Evolutionary conservation across 805 yeast genomes (phyloP).

Genomic region (Suhomyces xylopsoci): DNA sequence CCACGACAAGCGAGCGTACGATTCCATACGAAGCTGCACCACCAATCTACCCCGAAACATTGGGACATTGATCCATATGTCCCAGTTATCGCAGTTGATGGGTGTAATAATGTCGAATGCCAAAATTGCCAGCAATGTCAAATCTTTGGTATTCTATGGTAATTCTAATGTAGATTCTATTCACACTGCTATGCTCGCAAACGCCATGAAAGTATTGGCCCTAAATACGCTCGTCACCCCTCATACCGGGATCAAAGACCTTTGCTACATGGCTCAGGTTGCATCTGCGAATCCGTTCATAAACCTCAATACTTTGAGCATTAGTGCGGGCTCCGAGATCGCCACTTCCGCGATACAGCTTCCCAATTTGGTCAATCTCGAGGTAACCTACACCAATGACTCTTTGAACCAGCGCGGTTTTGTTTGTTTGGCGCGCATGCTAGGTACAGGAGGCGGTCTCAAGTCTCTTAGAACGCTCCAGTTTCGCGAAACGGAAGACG

Average conservation of each 20-base stretch:
- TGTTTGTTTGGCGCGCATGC: conserved; percentile 7
- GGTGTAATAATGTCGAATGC: conserved; percentile 9
- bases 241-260: not conserved
- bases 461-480: conserved; percentile 12
- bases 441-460: conserved; percentile 3
- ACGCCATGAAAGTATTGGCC: not conserved
- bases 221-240: not conserved
- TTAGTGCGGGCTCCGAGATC: not conserved
- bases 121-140: conserved; percentile 12
- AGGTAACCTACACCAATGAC: conserved; percentile 10
- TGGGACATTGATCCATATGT: conserved; percentile 18
- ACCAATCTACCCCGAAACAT: conserved; percentile 9
- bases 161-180: conserved; percentile 1
- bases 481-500: conserved; percentile 12
- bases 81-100: conserved; percentile 10
- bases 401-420: not conserved
- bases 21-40: conserved; percentile 8
- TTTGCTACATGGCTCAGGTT: not conserved
- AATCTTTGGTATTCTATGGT: conserved; percentile 7
- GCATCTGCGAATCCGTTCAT: not conserved
- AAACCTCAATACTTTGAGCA: not conserved
- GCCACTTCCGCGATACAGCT: conserved; percentile 3
- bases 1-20: conserved; percentile 8
- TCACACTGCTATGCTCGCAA: not conserved
- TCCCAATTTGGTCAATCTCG: conserved; percentile 13